Evolutionary conservation across 306 rosid species (phyloP), one percentile per base, ranked within the genome.

Genomic region (Phaseolus lunatus): DNA sequence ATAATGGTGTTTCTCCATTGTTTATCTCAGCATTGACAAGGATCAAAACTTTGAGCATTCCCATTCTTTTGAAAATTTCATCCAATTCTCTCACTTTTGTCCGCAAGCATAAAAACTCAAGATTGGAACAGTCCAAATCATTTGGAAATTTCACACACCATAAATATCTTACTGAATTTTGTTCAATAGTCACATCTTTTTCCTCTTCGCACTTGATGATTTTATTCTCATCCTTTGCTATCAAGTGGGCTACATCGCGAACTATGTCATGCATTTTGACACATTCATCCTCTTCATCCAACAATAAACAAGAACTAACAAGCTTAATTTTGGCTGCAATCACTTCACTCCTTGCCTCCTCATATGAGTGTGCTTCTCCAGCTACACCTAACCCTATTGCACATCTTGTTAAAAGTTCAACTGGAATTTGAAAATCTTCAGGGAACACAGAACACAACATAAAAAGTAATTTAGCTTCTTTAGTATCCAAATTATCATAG

Each of bases 231-330:
- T 29, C 3, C 1, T 53, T 23, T 12, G 27, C 37, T 1, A 70
- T 53, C 37, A 10, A 11, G 1, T 10, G 15, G 4, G 70, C 84
- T 9, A 74, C 57, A 5, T 68, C 33, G 0, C 70, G 83, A 58
- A 75, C 39, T 10, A 78, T 5, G 33, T 78, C 86, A 22, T 83
- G 83, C 86, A 83, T 41, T 56, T 59, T 78, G 44, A 83, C 56
- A 41, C 0, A 3, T 62, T n/a, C 1, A 7, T 33, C 0, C 9
- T 7, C 24, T 3, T 13, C 26, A 3, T 20, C 19, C 12, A 53
- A 41, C 43, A 78, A 15, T 2, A 83, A 61, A 69, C 49, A 61
- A 49, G 58, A 83, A 33, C 71, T 27, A 31, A 73, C 0, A 3
- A 83, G 81, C 13, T 8, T 22, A 5, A 24, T 52, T 19, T 20